Base-by-base conservation (phyloP, 768 basidiomycete genomes). In the Hypholoma fasciculare region DNA sequence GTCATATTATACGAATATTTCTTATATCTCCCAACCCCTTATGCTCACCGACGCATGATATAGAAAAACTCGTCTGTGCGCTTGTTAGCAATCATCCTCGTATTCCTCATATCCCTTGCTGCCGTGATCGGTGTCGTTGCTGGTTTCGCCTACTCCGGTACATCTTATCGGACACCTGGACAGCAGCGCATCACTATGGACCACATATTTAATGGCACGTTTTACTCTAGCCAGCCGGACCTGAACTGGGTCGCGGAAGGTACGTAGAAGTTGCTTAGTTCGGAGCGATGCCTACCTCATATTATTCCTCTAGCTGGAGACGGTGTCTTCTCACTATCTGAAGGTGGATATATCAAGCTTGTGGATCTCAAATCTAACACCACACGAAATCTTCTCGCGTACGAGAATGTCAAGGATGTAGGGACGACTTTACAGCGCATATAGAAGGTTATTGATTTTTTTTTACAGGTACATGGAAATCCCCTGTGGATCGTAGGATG, bases 161-260 rank as follows among this genome's bases (percentile, higher is more conserved):
- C 79, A 55, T 66, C 80, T 7, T 81, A 81, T 69, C 76, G 72
- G 65, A 65, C 77, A 5, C 77, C 78, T 26, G 90, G 92, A 1
- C 78, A 71, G 37, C 78, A 77, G 58, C 90, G 84, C 63, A 78
- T 98, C 30, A 89, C 88, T 4, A 85, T 98, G 81, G 93, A 98
- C 67, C 89, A 95, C 69, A 72, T 97, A 51, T 94, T 94, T 76
- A 96, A 97, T 68, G 94, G 93, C 3, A 98, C 96, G 1, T 98
- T 98, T 67, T 59, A 36, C 14, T 72, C 78, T 2, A 67, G 79
- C 3, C 64, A 68, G 2, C 77, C 78, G 49, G 64, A 65, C 19
- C 69, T 99, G 36, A 78, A 86, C 44, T 99, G 97, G 97, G 88
- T 98, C 27, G 85, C 89, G 8, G 95, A 97, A 83, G 96, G 96